Base-by-base conservation (phyloP, 116 monocot genomes). In the Iris pallida region DNA sequence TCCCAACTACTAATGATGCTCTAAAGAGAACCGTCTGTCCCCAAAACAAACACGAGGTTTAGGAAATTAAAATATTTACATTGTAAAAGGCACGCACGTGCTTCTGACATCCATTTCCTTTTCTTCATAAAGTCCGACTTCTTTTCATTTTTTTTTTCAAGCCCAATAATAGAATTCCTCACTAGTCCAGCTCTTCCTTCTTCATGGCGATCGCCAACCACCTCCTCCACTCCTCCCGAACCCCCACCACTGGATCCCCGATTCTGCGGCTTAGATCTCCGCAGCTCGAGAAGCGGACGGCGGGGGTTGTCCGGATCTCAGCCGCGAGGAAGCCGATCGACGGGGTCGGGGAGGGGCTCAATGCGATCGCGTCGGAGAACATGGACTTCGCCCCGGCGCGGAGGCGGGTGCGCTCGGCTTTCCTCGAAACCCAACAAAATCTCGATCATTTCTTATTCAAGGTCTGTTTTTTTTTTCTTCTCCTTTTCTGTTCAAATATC, bases 361-460 rank as follows among this genome's bases (percentile, higher is more conserved):
- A 85, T 57, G 60, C 78, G 7, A 66, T 89, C 56, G 89, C 86
- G 18, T 74, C 77, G 59, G 71, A 81, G 80, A 75, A 63, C 75
- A 44, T 96, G 45, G 96, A 92, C 71, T 79, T 71, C 45, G 83
- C 84, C 4, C 74, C 82, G 20, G 78, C 71, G 5, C 75, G 96
- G 40, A 72, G 96, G 56, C 70, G 77, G 11, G 92, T 79, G 30
- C 85, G 89, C 17, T 68, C 71, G 0, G 81, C 88, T 48, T 96
- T 91, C 75, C 42, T 67, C 45, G 76, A 69, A 3, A 71, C 61
- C 57, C 96, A 91, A 75, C 60, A 46, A 48, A 71, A 68, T 59
- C 89, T 96, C 47, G 89, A 96, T 68, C 96, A 96, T 70, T 80
- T 82, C 80, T 79, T 96, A 12, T 89, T 96, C 79, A 96, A 88